Evolutionary conservation across 495 filamentous ascomycete genomes (phyloP).

Genomic region (Penicillium bialowiezense): DNA sequence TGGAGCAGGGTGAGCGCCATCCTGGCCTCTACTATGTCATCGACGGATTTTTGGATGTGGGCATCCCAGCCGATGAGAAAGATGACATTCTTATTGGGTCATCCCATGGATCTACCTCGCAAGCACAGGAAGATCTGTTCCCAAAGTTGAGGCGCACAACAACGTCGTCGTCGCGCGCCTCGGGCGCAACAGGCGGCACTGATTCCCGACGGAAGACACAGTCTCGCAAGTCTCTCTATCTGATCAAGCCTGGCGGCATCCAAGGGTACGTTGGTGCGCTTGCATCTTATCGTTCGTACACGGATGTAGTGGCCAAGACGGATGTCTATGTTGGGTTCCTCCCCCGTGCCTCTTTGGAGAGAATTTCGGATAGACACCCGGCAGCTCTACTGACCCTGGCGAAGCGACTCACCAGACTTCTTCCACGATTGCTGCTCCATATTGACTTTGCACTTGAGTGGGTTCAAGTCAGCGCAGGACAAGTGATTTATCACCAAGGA

Average conservation of each 20-base stretch:
- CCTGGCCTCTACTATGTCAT: constrained; percentile 97
- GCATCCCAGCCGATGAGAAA: constrained; percentile 61
- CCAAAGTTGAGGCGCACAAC: constrained; percentile 48
- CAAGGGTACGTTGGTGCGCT: constrained; percentile 93
- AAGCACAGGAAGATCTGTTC: constrained; percentile 42
- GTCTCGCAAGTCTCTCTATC: constrained; percentile 70
- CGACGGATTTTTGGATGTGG: constrained; percentile 94
- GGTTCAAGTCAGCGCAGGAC: constrained; percentile 92
- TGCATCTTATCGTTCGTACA: constrained; percentile 92
- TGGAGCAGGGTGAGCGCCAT: constrained; percentile 93
- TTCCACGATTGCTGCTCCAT: constrained; percentile 89
- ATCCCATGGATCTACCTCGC: constrained; percentile 25
- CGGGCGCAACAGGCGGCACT: constrained; percentile 27
- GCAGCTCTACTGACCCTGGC: constrained; percentile 93
- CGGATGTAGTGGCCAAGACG: constrained; percentile 94
- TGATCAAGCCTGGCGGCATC: constrained; percentile 93
- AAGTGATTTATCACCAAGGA: constrained; percentile 88
- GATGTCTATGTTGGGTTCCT: constrained; percentile 98
- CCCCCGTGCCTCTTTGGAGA: constrained; percentile 79
- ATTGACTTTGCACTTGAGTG: constrained; percentile 98
- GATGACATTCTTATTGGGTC: constrained; percentile 40
- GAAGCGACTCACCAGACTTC: constrained; percentile 82
- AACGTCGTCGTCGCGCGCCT: constrained; percentile 43
- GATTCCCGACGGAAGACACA: constrained; percentile 49
- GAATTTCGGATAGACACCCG: constrained; percentile 87